Percentiles rank a stretch among this genome's conserved stretches.
These are phyloP conservation scores for Rhododendron simsii DNA, from an alignment of 148 eudicot genomes.

Conservation along the genomic window DNA sequence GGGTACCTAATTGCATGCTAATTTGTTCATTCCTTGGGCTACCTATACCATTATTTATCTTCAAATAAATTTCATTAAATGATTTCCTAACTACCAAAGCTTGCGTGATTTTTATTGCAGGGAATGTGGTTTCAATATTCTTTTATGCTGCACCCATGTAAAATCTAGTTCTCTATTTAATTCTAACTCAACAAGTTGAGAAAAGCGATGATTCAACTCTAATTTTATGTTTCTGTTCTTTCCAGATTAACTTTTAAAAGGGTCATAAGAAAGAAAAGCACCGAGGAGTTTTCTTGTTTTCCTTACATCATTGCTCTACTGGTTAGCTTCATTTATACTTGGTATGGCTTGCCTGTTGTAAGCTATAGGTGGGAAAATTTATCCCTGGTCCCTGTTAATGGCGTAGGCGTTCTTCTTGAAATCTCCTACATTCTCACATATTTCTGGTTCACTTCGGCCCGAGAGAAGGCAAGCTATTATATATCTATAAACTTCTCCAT, in stretches of 20 bases:
- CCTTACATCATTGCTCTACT: constrained; percentile 61
- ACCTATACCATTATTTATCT: background rate
- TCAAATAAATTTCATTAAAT: background rate
- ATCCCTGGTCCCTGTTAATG: constrained; percentile 53
- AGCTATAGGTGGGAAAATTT: constrained; percentile 68
- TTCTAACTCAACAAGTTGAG: background rate
- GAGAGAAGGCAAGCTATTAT: constrained; percentile 50
- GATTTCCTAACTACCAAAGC: background rate
- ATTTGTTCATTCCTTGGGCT: background rate
- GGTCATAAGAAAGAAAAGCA: constrained; percentile 62
- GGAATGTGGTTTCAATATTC: constrained; percentile 65
- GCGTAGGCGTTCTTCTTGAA: constrained; percentile 64
- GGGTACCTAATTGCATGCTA: constrained; percentile 35
- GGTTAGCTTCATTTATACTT: constrained; percentile 57
- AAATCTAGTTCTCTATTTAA: background rate
- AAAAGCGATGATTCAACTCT: background rate
- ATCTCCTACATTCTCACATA: constrained; percentile 54
- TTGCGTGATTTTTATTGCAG: constrained; percentile 36
- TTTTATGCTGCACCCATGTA: constrained; percentile 73
- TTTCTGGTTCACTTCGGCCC: constrained; percentile 54
- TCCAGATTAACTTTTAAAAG: constrained; percentile 57
- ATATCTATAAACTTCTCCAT: background rate
- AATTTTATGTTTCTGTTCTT: constrained; percentile 12
- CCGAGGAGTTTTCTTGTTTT: constrained; percentile 59
- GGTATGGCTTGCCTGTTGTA: constrained; percentile 81